A percentile compares a stretch with the other conserved stretches of the same genome.
These are phyloP conservation scores for Bisporella sp. DNA, from an alignment of 2,329 filamentous ascomycete species.

Conservation along the genomic window DNA sequence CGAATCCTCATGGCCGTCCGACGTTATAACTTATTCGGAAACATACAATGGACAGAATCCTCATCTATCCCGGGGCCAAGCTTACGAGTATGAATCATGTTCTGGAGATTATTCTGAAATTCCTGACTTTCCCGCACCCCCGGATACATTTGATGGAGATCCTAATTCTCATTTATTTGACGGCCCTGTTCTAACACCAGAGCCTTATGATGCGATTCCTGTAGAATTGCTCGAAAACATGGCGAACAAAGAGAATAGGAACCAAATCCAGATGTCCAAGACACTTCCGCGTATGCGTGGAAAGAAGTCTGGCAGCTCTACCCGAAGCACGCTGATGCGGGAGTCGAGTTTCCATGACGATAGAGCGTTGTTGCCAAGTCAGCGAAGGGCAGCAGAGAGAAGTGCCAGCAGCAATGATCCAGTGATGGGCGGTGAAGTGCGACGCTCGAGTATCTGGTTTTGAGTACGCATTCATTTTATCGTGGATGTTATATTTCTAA, in stretches of 20 bases:
- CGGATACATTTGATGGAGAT: neutral
- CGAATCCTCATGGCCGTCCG: neutral
- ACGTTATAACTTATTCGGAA: neutral
- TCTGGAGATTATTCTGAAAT: neutral
- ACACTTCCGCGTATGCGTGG: constrained; percentile 14
- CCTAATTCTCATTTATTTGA: neutral
- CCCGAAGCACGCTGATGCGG: neutral
- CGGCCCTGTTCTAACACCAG: neutral
- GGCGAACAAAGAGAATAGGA: constrained; percentile 7
- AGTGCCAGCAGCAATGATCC: neutral
- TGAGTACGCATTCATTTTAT: neutral
- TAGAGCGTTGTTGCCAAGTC: constrained; percentile 20
- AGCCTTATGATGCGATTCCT: constrained; percentile 16
- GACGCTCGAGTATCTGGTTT: constrained; percentile 20
- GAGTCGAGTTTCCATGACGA: constrained; percentile 21
- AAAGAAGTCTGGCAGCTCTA: neutral
- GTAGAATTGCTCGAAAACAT: constrained; percentile 10
- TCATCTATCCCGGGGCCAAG: neutral
- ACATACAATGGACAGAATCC: neutral
- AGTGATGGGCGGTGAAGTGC: neutral
- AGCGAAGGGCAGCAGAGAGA: constrained; percentile 7
- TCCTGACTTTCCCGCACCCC: neutral
- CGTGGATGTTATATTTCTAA: too few relatives aligned
- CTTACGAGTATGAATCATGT: too few relatives aligned
- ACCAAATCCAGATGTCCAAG: constrained; percentile 8